phyloP scores from a whole-genome alignment of 768 basidiomycete species.

The Trametes cinnabarina region DNA sequence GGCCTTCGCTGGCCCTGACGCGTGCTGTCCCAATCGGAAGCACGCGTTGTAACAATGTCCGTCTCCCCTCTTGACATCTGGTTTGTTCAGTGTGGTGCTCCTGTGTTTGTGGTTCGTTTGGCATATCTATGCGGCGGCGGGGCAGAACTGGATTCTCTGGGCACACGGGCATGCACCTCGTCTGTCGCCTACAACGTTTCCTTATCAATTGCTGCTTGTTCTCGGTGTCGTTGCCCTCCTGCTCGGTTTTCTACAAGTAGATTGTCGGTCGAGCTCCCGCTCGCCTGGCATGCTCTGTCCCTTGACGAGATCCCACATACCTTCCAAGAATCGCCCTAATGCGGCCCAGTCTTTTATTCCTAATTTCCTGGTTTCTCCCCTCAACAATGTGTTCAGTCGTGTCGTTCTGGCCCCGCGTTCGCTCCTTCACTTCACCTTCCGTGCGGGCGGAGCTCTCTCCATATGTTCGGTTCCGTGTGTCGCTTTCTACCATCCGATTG shows the following conservation, averaged over 20 bases:
- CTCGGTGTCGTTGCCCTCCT: not conserved
- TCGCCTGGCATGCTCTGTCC: not conserved
- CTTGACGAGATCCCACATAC: conserved; percentile 6
- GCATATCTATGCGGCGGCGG: conserved; percentile 20
- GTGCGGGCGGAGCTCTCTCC: conserved; percentile 9
- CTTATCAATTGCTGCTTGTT: not conserved
- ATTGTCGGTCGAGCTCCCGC: not conserved
- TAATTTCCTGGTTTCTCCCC: not conserved
- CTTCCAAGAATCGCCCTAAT: not conserved
- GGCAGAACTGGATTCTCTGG: conserved; percentile 29
- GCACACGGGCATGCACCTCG: conserved; percentile 22
- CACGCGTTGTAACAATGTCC: conserved; percentile 8
- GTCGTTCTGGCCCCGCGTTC: conserved; percentile 9
- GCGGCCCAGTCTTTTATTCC: not conserved
- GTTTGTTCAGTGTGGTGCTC: not conserved
- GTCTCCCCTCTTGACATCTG: not conserved
- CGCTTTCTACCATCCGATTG: conserved; percentile 6
- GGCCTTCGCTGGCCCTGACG: not conserved
- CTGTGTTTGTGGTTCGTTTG: conserved; percentile 11
- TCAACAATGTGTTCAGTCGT: not conserved
- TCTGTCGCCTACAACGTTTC: not conserved
- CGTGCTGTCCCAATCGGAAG: not conserved
- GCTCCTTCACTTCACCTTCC: conserved; percentile 10
- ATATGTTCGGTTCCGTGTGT: no score
- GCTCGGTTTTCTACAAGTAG: not conserved